Evolutionary conservation across 2,329 filamentous ascomycete species (phyloP), one percentile per base, ranked within the genome.

Genomic region (Fusarium torulosum): DNA sequence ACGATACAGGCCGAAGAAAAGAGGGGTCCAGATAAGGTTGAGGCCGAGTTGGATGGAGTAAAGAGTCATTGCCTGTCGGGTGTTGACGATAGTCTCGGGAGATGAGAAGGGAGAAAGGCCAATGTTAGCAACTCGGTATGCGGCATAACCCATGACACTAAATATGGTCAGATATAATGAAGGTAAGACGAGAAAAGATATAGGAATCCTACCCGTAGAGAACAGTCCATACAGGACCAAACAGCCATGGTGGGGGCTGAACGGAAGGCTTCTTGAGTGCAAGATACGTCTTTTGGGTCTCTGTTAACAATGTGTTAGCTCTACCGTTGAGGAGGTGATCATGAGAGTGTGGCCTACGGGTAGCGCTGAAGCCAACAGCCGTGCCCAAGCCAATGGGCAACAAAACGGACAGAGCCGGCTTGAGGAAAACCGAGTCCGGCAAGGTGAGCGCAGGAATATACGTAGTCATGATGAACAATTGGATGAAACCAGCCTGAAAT

Each of bases 1-100:
- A 17, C 88, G 87, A 67, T 90, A 89, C 50, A 90, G 75, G n/a
- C 87, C 85, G 76, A 97, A 97, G 85, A 97, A 97, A 13, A 97
- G 85, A 14, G 95, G 95, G 87, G 94, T 97, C 93, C 93, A 98
- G 53, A 90, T 79, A 29, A 97, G 83, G 77, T 97, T 97, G 51
- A 97, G 84, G 13, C 86, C 91, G 8, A 97, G 88, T 80, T 97
- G 94, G 61, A 94, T 83, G 3, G 91, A 92, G 82, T 97, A 97
- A 29, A 97, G 85, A 0, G 91, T 92, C 59, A 92, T 90, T 69
- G 90, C 91, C 69, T 88, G 84, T 76, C 87, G 86, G 52, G 91
- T 88, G 53, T 87, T 80, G 35, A 82, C 78, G 46, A 87, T 83
- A n/a, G 85, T 86, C 38, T 80, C 77, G 29, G 85, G 81, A 35